Evolutionary conservation across 331 rosid species (phyloP).

Genomic region (Phaseolus coccineus): DNA sequence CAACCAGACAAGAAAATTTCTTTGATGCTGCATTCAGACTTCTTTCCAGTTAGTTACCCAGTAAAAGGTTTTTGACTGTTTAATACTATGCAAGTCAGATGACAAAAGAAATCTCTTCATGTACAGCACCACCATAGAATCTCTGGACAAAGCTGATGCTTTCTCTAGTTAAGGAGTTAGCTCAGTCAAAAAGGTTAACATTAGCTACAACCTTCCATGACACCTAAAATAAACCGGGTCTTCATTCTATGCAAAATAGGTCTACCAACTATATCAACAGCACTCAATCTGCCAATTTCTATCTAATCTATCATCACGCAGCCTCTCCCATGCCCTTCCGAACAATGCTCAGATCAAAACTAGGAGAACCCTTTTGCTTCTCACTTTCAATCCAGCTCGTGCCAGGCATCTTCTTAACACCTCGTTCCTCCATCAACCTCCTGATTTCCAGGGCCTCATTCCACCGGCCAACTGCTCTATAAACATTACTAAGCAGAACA

Average conservation of each 20-base stretch:
- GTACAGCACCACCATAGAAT: constrained; percentile 17
- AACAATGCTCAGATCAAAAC: constrained; percentile 37
- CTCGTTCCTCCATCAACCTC: constrained; percentile 77
- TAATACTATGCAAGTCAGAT: background rate
- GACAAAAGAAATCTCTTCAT: background rate
- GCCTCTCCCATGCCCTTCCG: constrained; percentile 37
- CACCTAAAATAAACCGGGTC: background rate
- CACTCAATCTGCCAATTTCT: constrained; percentile 5
- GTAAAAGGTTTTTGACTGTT: background rate
- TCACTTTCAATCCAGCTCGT: constrained; percentile 81
- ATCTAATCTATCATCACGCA: constrained; percentile 33
- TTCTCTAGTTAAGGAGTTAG: constrained; percentile 21
- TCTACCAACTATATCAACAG: background rate
- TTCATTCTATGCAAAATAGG: background rate
- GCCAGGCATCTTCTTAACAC: constrained; percentile 76
- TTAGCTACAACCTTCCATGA: background rate
- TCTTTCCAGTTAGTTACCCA: background rate
- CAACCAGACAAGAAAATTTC: background rate
- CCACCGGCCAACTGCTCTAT: constrained; percentile 83
- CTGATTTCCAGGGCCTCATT: constrained; percentile 73
- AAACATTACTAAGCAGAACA: constrained; percentile 76
- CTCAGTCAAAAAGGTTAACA: constrained; percentile 7
- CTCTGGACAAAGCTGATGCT: constrained; percentile 12
- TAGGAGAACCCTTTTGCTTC: constrained; percentile 48
- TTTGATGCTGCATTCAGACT: background rate